These are phyloP conservation scores for Mariannaea elegans DNA, from an alignment of 2,329 filamentous ascomycete species.

Conservation along the genomic window DNA sequence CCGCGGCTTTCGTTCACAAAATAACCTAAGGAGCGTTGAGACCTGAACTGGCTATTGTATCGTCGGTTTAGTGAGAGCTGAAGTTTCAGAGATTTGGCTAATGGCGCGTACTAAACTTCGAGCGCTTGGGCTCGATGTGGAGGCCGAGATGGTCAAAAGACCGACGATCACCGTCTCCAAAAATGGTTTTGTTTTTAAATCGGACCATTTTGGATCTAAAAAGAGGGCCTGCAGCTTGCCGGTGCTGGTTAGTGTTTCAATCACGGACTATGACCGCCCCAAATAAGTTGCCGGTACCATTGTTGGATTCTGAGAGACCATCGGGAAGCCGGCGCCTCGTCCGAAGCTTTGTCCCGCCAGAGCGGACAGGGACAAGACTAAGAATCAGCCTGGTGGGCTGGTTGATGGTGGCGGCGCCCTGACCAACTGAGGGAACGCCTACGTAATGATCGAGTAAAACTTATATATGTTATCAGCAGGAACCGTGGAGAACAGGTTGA, in stretches of 20 bases:
- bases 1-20: background rate
- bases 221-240: background rate
- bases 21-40: background rate
- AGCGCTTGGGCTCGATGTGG: conserved; percentile 8
- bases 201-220: conserved; percentile 8
- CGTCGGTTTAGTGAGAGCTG: background rate
- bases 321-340: conserved; percentile 17
- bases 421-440: conserved; percentile 11
- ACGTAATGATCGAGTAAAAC: conserved; percentile 38
- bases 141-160: conserved; percentile 1
- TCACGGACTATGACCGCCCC: background rate
- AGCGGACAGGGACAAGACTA: conserved; percentile 3
- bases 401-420: conserved; percentile 7
- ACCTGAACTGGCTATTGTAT: background rate
- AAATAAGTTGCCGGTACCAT: background rate
- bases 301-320: background rate
- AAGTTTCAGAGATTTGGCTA: background rate
- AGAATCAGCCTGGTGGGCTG: conserved; percentile 5
- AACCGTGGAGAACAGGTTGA: conserved; percentile 28
- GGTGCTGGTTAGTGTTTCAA: background rate
- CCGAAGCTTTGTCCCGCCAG: background rate
- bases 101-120: background rate
- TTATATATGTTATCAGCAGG: background rate
- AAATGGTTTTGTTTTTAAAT: conserved; percentile 13
- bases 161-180: conserved; percentile 16